Conservation (phyloP, 2,329 filamentous ascomycete species). For the Venturia oleaginea region DNA sequence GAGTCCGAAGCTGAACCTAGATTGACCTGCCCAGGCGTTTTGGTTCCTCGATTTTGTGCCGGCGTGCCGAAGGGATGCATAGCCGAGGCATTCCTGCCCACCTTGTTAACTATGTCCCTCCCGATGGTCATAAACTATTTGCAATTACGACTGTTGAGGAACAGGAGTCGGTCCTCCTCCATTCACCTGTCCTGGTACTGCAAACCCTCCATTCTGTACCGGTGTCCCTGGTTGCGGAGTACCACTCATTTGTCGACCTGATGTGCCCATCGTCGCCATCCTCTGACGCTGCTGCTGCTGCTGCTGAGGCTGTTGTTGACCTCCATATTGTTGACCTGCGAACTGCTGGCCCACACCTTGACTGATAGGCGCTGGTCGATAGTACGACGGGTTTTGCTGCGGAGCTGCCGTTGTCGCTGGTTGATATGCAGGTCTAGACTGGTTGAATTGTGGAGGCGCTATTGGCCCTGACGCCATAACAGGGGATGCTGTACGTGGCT, state of each 20-base stretch:
- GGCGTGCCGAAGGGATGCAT: too few relatives aligned
- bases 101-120: too few relatives aligned
- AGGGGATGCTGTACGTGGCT: slow-evolving; percentile 2
- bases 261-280: background rate
- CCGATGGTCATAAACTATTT: background rate
- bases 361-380: background rate
- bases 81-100: too few relatives aligned
- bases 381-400: slow-evolving; percentile 2
- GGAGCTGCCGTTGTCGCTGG: background rate
- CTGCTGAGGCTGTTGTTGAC: background rate
- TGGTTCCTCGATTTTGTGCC: too few relatives aligned
- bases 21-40: too few relatives aligned
- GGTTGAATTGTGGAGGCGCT: background rate
- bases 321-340: background rate
- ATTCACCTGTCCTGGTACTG: background rate
- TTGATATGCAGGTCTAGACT: background rate
- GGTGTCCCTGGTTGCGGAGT: slow-evolving; percentile 3
- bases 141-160: background rate
- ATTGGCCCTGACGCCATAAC: background rate
- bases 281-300: background rate
- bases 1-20: too few relatives aligned
- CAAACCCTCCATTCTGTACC: background rate
- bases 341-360: background rate
- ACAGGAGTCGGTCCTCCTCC: background rate
- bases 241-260: background rate